Conservation (phyloP, 2,329 filamentous ascomycete species). For the Teratosphaeria destructans region DNA sequence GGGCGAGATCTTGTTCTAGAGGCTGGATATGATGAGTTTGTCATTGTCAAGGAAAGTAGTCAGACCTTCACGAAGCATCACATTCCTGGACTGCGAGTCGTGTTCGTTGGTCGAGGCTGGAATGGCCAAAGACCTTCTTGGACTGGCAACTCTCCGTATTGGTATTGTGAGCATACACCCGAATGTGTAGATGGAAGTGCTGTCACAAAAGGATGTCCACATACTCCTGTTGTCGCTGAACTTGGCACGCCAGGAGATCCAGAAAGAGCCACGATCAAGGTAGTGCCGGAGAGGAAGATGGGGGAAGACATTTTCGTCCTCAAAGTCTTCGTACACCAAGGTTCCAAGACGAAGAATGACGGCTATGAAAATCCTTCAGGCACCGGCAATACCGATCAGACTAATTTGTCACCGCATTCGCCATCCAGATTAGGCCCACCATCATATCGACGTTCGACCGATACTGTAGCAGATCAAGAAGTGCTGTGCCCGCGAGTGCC, state of each 20-base stretch:
- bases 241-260: not conserved
- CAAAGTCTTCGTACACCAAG: not conserved
- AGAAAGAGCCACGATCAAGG: not conserved
- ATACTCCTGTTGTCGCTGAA: not conserved
- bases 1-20: slow-evolving; percentile 1
- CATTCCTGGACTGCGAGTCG: not conserved
- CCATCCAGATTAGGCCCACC: not conserved
- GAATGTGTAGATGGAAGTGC: not conserved
- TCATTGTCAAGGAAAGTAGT: not conserved
- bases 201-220: not conserved
- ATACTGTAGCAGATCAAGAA: not conserved
- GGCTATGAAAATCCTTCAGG: not conserved
- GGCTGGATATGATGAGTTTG: not conserved
- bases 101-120: not conserved
- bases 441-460: not conserved
- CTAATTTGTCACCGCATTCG: not conserved
- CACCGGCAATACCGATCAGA: not conserved
- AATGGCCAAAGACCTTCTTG: not conserved
- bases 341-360: not conserved
- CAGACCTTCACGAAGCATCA: not conserved
- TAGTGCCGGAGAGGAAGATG: not conserved
- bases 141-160: not conserved
- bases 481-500: not conserved
- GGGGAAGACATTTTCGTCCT: not conserved
- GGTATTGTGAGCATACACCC: not conserved